Evolutionary conservation across 495 filamentous ascomycete genomes (phyloP), one percentile per base, ranked within the genome.

Genomic region (Podospora fimiseda): DNA sequence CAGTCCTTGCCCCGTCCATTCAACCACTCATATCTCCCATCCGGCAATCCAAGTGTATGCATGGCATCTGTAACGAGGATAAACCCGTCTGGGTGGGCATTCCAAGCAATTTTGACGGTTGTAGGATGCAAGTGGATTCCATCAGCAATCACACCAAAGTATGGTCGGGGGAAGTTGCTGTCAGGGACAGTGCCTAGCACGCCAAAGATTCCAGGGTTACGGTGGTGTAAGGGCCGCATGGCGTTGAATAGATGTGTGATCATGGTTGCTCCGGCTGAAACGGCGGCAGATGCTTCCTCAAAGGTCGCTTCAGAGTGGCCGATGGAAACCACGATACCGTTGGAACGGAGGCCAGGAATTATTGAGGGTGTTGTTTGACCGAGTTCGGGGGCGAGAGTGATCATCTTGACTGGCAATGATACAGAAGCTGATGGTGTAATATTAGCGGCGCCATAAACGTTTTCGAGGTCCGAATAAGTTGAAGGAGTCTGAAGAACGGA

Each of bases 221-320:
- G 84, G 73, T 92, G 88, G 64, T 89, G 86, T 7, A 92, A 81
- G 14, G 86, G 87, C 4, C 81, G 78, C 88, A 94, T 94, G 14
- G 88, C 89, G 62, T 95, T 94, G 76, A 93, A 95, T 2, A 94
- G 75, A 61, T 95, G 89, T 1, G 89, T 95, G 30, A 94, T 81
- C 87, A 89, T 91, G 23, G 75, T 88, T 1, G 86, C 87, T 40
- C 89, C 89, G 18, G 78, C 67, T n/a, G 69, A 64, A 1, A 90
- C 79, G 13, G 86, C 87, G 2, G 68, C 67, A 1, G 80, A 75
- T 1, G 86, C 88, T 55, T 87, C 73, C 58, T 89, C 85, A 68
- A 87, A 91, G 2, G 85, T 85, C 7, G 87, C 84, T 60, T 90
- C 85, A 0, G 84, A 85, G 66, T 95, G 89, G n/a, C 89, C 89